Evolutionary conservation across 2,329 filamentous ascomycete species (phyloP), one percentile per base, ranked within the genome.

Genomic region (Diaporthe velutina): DNA sequence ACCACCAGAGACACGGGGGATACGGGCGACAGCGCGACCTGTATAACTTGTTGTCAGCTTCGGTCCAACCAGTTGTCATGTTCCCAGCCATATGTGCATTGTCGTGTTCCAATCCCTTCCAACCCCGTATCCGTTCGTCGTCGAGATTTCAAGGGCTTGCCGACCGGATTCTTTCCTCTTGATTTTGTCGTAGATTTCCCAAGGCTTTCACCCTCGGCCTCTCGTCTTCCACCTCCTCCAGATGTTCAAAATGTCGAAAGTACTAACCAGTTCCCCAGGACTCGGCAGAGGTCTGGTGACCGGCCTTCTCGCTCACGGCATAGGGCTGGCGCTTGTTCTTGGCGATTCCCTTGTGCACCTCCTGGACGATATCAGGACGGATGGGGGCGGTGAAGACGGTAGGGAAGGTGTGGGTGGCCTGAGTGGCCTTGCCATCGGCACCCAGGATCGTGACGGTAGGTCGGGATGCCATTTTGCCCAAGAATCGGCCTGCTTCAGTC

Each of bases 291-390:
- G 97, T 99, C 91, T 99, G 97, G 91, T 99, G 97, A 91, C 97
- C 97, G 86, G 97, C 97, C 94, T 99, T 99, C 94, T 98, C 96
- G 93, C 95, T 98, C 91, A 99, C 97, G 84, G 97, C 93, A 88
- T 99, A 99, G 82, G 97, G 96, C 90, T 99, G 97, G 87, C 97
- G 94, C 93, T 98, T 98, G 93, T 99, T 99, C 95, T 99, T 99
- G 87, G 96, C 96, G 91, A 99, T 97, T 85, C 97, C 97, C 84
- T 95, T 98, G 93, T 99, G 97, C 84, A 98, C 94, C 88, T 96
- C 94, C 92, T 98, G 96, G 86, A 99, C 97, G 86, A 99, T 98
- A 90, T 99, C 97, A 84, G 96, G 94, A 87, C 97, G 96, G 91
- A 99, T 98, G 82, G 97, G 97, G 83, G 94, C 92, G 88, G 92